A percentile compares a stretch with the other conserved stretches of the same genome.
Evolutionary conservation across 78 protist genomes (phyloP).

Genomic region (Protostelium mycophagum): DNA sequence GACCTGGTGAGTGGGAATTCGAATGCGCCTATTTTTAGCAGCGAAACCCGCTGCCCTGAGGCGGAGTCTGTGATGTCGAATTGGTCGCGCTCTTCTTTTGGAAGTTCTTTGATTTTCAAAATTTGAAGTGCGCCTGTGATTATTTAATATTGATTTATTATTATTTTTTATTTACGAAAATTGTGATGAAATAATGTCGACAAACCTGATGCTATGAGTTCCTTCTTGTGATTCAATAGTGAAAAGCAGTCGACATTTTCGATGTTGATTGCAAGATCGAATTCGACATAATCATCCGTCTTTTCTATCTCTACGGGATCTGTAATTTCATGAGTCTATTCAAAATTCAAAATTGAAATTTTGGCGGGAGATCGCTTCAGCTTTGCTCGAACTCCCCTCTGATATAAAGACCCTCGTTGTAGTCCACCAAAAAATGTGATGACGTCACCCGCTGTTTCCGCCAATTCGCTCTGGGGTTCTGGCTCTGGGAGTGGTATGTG

Average conservation of each 20-base stretch:
- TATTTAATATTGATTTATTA: too few relatives aligned
- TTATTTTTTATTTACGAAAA: too few relatives aligned
- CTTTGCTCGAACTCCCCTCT: too few relatives aligned
- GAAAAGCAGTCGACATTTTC: background rate
- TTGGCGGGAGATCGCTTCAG: too few relatives aligned
- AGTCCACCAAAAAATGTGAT: background rate
- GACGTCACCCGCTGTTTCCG: background rate
- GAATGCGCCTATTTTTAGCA: background rate
- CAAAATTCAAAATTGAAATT: too few relatives aligned
- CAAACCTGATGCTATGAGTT: background rate
- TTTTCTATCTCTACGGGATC: background rate
- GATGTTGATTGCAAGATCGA: background rate
- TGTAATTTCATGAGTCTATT: too few relatives aligned
- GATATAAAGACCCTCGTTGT: too few relatives aligned
- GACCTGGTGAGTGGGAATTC: background rate
- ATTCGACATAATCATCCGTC: background rate
- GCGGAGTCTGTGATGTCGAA: background rate
- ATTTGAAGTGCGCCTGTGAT: background rate
- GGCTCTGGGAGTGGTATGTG: background rate
- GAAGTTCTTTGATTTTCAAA: background rate
- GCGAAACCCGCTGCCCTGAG: background rate
- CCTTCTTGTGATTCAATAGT: background rate
- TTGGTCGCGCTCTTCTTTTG: background rate
- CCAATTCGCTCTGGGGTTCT: background rate
- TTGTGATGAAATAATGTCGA: too few relatives aligned